These are phyloP conservation scores for Pseudogymnoascus sp. DNA, from an alignment of 2,329 filamentous ascomycete genomes.

Conservation along the genomic window DNA sequence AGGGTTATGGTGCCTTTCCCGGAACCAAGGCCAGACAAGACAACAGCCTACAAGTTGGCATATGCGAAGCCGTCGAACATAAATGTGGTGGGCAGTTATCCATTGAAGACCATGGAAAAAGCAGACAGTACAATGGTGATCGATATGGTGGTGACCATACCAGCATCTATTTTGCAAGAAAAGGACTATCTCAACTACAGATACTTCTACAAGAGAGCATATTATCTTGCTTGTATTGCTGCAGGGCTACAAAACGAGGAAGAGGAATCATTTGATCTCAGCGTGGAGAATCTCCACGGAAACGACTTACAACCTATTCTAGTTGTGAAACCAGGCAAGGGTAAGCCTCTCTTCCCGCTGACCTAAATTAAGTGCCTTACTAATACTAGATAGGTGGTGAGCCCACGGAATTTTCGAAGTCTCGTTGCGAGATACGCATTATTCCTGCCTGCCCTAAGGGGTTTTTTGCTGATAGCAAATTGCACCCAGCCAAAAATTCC, in stretches of 20 bases:
- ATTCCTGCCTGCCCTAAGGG: constrained; percentile 65
- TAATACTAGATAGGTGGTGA: neutral
- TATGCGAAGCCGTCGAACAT: constrained; percentile 70
- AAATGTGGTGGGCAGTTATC: constrained; percentile 86
- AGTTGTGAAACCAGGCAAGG: constrained; percentile 32
- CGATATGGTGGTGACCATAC: constrained; percentile 86
- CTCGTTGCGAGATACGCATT: constrained; percentile 60
- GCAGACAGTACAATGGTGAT: constrained; percentile 52
- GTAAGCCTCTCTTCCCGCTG: neutral
- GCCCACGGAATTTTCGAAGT: constrained; percentile 27
- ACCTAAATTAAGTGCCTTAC: neutral
- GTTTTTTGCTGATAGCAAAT: constrained; percentile 64
- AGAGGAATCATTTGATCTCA: constrained; percentile 46
- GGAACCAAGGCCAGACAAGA: constrained; percentile 65
- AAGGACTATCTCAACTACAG: constrained; percentile 91
- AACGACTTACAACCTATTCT: constrained; percentile 71
- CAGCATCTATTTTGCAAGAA: constrained; percentile 71
- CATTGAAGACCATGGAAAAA: constrained; percentile 66
- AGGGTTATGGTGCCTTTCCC: constrained; percentile 77
- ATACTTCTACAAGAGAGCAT: constrained; percentile 91
- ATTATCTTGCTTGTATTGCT: constrained; percentile 79
- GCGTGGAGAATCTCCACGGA: constrained; percentile 62
- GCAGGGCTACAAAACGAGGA: constrained; percentile 57
- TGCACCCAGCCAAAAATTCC: constrained; percentile 62
- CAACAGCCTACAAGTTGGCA: constrained; percentile 74